These are phyloP conservation scores for Acer negundo DNA, from an alignment of 345 rosid species.

Conservation along the genomic window DNA sequence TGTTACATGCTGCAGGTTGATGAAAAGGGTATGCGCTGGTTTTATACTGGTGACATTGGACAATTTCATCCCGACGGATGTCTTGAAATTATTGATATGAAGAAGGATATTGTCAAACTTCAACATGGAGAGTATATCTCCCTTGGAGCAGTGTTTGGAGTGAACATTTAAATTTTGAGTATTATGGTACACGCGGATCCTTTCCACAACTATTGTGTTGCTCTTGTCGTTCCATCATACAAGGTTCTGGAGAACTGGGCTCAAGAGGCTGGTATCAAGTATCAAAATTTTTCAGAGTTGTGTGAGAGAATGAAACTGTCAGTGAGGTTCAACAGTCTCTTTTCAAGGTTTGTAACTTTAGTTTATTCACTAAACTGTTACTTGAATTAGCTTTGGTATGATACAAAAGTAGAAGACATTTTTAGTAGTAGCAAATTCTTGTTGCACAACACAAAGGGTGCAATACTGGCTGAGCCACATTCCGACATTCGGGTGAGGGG, in stretches of 20 bases:
- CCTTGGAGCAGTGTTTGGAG: conserved; percentile 40
- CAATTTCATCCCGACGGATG: conserved; percentile 87
- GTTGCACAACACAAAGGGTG: not conserved
- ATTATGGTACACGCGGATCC: conserved; percentile 84
- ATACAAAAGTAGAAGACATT: not conserved
- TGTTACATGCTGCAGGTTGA: conserved; percentile 59
- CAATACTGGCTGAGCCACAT: too few relatives aligned
- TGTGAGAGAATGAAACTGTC: conserved; percentile 58
- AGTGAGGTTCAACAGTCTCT: conserved; percentile 69
- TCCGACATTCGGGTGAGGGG: too few relatives aligned
- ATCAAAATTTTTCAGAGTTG: conserved; percentile 49
- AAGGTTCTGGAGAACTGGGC: conserved; percentile 78
- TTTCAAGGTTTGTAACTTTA: conserved; percentile 50
- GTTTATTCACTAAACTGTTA: not conserved
- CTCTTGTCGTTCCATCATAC: conserved; percentile 67
- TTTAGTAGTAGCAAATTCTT: not conserved
- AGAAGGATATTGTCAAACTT: conserved; percentile 93
- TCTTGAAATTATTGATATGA: conserved; percentile 89
- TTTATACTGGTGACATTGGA: conserved; percentile 88
- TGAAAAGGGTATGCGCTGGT: conserved; percentile 80
- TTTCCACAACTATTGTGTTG: conserved; percentile 66
- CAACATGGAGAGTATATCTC: conserved; percentile 93
- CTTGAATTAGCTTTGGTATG: not conserved
- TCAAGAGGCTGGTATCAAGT: conserved; percentile 49
- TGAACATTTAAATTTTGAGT: conserved; percentile 8